These are phyloP conservation scores for Elsinoe ampelina DNA, from an alignment of 2,329 filamentous ascomycete species.

Conservation along the genomic window DNA sequence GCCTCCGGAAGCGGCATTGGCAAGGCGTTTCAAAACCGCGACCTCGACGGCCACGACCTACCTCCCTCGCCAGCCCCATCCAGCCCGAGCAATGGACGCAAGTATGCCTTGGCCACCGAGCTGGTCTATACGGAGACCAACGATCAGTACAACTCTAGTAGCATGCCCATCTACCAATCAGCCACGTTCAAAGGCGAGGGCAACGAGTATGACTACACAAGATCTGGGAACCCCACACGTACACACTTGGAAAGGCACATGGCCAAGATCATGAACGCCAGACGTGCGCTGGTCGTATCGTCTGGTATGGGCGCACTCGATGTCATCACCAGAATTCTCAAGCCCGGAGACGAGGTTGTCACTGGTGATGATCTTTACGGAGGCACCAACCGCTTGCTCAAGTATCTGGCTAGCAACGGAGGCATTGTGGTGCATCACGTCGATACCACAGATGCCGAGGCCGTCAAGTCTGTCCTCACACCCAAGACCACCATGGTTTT, in stretches of 20 bases:
- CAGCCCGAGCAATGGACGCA: constrained; percentile 73
- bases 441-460: constrained; percentile 73
- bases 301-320: constrained; percentile 97
- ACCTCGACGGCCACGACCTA: constrained; percentile 73
- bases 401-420: constrained; percentile 79
- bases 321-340: constrained; percentile 83
- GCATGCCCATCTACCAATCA: constrained; percentile 93
- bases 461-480: constrained; percentile 59
- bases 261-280: constrained; percentile 97
- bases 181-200: constrained; percentile 90
- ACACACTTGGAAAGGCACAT: constrained; percentile 93
- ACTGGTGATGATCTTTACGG: constrained; percentile 96
- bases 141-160: constrained; percentile 95
- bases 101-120: constrained; percentile 91
- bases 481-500: constrained; percentile 90
- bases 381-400: constrained; percentile 85
- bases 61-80: constrained; percentile 90
- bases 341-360: constrained; percentile 91
- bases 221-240: constrained; percentile 91
- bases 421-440: constrained; percentile 94
- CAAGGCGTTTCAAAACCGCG: constrained; percentile 46
- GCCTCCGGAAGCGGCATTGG: constrained; percentile 27
- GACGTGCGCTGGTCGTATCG: constrained; percentile 81
- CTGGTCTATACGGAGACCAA: constrained; percentile 91
- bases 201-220: constrained; percentile 93